A percentile compares a stretch with the other conserved stretches of the same genome.
These are phyloP conservation scores for Lasiosphaeria ovina DNA, from an alignment of 495 filamentous ascomycete species.

Conservation along the genomic window DNA sequence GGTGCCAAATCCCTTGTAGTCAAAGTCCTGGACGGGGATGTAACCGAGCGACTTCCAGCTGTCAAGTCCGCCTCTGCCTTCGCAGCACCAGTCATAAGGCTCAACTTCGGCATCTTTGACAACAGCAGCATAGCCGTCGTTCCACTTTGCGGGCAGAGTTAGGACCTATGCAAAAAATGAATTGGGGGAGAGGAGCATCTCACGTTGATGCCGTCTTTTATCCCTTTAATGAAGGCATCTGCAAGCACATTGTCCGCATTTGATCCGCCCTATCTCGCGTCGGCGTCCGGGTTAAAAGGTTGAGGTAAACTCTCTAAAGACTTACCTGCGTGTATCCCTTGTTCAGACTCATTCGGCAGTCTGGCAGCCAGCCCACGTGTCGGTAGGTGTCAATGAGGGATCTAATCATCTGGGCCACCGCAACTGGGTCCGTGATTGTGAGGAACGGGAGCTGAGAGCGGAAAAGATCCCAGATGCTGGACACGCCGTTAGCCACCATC, in stretches of 20 bases:
- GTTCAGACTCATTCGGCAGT: constrained; percentile 61
- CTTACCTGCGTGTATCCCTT: constrained; percentile 65
- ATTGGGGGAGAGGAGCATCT: constrained; percentile 9
- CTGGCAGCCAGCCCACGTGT: constrained; percentile 67
- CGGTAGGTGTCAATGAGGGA: constrained; percentile 71
- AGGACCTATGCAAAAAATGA: not conserved
- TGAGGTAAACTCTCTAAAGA: not conserved
- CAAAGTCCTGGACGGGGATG: constrained; percentile 67
- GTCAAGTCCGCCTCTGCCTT: constrained; percentile 66
- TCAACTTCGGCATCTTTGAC: constrained; percentile 75
- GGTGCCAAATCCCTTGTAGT: constrained; percentile 64
- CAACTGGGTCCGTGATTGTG: constrained; percentile 63
- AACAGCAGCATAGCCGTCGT: constrained; percentile 68
- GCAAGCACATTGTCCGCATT: constrained; percentile 75
- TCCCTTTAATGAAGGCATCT: constrained; percentile 68
- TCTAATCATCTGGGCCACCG: constrained; percentile 65
- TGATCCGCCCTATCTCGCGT: constrained; percentile 56
- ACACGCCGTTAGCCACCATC: not conserved
- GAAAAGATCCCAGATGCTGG: constrained; percentile 67
- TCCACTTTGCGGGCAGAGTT: constrained; percentile 47
- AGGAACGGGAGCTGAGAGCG: constrained; percentile 69
- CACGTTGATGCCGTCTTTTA: constrained; percentile 59
- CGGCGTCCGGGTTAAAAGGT: not conserved
- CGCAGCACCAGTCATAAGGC: constrained; percentile 65
- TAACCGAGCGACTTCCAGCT: constrained; percentile 68